A percentile compares a stretch with the other conserved stretches of the same genome.
These are phyloP conservation scores for Nigrospora oryzae DNA, from an alignment of 2,329 filamentous ascomycete genomes.

Conservation along the genomic window DNA sequence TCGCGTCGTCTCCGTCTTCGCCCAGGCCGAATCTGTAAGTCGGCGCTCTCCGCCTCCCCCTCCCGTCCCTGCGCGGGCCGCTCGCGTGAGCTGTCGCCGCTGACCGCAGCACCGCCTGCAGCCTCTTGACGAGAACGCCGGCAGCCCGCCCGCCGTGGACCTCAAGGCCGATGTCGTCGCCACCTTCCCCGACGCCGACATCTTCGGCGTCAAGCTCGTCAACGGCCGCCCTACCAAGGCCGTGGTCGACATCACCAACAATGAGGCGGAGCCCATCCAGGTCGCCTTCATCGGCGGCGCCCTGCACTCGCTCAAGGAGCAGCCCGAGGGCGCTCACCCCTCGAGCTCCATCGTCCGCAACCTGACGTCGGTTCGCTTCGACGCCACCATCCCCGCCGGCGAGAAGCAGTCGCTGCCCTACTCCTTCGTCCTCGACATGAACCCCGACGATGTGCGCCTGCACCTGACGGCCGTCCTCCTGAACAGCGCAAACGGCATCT, in stretches of 20 bases:
- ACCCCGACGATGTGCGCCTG: conserved; percentile 79
- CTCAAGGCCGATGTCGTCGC: conserved; percentile 58
- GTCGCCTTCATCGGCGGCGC: conserved; percentile 71
- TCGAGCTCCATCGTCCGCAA: conserved; percentile 65
- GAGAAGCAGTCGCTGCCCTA: conserved; percentile 71
- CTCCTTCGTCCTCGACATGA: conserved; percentile 82
- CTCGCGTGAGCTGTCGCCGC: conserved; percentile 1
- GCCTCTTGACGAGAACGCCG: conserved; percentile 19
- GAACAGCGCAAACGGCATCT: conserved; percentile 57
- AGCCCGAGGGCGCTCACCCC: conserved; percentile 37
- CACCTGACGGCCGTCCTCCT: conserved; percentile 68
- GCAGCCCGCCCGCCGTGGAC: conserved; percentile 56
- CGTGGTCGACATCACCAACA: conserved; percentile 74
- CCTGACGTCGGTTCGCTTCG: conserved; percentile 69
- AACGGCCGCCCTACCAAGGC: conserved; percentile 84
- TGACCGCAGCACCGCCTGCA: conserved; percentile 4
- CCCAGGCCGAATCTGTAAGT: conserved; percentile 19
- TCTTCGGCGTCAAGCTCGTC: conserved; percentile 92
- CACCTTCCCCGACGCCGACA: conserved; percentile 61
- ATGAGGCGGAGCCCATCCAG: conserved; percentile 67
- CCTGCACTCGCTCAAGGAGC: conserved; percentile 50
- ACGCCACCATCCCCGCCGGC: conserved; percentile 65
- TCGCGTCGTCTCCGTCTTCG: conserved; percentile 21
- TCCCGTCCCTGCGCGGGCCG: not conserved
- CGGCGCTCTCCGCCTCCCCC: not conserved